Conservation (phyloP, 1,284 basidiomycete species). For the Salmacisia buchloeana region DNA sequence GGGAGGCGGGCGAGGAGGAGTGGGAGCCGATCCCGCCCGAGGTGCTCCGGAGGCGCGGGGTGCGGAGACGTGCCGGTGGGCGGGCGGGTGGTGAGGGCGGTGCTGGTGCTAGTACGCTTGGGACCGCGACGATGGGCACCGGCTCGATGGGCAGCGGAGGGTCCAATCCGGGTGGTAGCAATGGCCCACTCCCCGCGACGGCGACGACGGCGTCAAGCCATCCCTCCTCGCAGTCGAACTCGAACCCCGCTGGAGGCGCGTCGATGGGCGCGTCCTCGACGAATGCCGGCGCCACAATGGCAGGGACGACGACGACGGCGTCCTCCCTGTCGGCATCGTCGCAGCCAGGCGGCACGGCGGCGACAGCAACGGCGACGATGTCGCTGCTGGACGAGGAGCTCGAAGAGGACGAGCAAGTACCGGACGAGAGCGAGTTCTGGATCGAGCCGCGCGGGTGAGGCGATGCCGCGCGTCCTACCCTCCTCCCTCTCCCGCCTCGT, state of each 20-base stretch:
- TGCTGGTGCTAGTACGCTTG: background rate
- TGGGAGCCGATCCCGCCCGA: constrained; percentile 7
- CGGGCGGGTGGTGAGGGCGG: background rate
- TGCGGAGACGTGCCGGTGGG: background rate
- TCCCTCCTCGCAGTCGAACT: too few relatives aligned
- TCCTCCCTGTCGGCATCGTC: too few relatives aligned
- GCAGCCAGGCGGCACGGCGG: background rate
- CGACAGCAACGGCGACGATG: background rate
- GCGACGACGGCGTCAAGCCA: too few relatives aligned
- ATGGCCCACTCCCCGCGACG: too few relatives aligned
- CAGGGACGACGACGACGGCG: too few relatives aligned
- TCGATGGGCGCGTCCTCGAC: too few relatives aligned
- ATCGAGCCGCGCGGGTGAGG: background rate
- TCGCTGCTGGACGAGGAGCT: background rate
- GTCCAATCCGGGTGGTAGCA: too few relatives aligned
- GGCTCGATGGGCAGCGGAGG: too few relatives aligned
- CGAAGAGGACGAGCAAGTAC: background rate
- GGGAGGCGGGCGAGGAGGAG: background rate
- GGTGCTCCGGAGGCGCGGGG: background rate
- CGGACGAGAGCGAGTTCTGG: constrained; percentile 9
- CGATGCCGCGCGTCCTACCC: too few relatives aligned
- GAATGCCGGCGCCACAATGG: too few relatives aligned
- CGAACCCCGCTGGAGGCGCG: too few relatives aligned
- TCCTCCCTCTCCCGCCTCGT: too few relatives aligned
- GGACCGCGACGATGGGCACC: background rate